A percentile compares a stretch with the other conserved stretches of the same genome.
Evolutionary conservation across 805 yeast genomes (phyloP).

Genomic region (Myxozyma sirexii): DNA sequence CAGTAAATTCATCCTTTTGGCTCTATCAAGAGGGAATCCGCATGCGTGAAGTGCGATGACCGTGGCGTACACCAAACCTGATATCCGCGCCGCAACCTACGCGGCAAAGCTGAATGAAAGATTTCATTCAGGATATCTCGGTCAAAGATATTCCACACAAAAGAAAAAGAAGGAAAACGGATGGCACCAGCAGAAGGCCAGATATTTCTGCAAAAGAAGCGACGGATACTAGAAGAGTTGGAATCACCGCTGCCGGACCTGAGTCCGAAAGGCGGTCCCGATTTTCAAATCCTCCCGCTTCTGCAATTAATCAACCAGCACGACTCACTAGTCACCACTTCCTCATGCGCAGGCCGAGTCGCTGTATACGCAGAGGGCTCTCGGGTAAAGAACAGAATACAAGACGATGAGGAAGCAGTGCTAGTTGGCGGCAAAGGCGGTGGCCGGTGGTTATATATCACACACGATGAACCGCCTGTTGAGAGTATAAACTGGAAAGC

Average conservation of each 20-base stretch:
- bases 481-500: neutral
- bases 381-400: constrained; percentile 44
- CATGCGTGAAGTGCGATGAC: neutral
- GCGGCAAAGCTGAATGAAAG: neutral
- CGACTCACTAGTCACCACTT: constrained; percentile 75
- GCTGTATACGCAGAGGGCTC: constrained; percentile 79
- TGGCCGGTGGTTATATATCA: constrained; percentile 77
- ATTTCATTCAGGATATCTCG: too few relatives aligned
- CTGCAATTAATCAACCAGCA: constrained; percentile 67
- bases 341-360: constrained; percentile 86
- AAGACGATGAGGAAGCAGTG: constrained; percentile 37
- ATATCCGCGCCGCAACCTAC: neutral
- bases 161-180: too few relatives aligned
- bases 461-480: constrained; percentile 55
- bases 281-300: constrained; percentile 69
- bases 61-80: neutral
- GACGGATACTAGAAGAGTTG: constrained; percentile 19
- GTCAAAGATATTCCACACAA: too few relatives aligned
- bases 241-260: constrained; percentile 47
- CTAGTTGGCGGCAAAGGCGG: constrained; percentile 79
- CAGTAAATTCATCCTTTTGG: constrained; percentile 4
- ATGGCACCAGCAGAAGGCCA: neutral
- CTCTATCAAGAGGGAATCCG: neutral
- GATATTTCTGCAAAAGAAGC: constrained; percentile 17
- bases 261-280: constrained; percentile 91